phyloP scores from a whole-genome alignment of 257 asterid genomes.

The Knoxia roxburghii region DNA sequence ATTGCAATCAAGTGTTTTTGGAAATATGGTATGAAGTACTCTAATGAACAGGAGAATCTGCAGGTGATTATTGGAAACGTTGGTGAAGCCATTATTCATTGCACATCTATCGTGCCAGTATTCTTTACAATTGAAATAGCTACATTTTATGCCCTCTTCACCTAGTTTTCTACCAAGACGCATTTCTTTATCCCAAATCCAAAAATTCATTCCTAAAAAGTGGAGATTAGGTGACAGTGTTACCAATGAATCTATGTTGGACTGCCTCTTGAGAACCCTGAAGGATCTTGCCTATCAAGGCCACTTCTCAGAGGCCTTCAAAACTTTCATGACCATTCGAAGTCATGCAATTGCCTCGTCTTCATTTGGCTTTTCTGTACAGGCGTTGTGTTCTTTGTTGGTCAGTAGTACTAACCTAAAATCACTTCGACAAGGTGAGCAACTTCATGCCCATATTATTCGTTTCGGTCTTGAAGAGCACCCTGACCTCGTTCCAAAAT shows the following conservation, averaged over 20 bases:
- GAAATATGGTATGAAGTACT: too few species aligned
- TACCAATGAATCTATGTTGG: conserved; percentile 43
- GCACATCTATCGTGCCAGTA: conserved; percentile 17
- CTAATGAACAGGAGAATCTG: too few species aligned
- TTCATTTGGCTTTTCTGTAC: conserved; percentile 37
- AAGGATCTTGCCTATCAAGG: conserved; percentile 56
- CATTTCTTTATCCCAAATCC: conserved; percentile 36
- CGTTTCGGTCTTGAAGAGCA: conserved; percentile 50
- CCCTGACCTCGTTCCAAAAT: conserved; percentile 49
- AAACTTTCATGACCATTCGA: conserved; percentile 43
- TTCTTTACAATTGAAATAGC: conserved; percentile 18
- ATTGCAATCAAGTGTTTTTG: too few species aligned
- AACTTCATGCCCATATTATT: conserved; percentile 62
- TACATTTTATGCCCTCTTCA: conserved; percentile 37
- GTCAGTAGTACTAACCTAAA: conserved; percentile 44
- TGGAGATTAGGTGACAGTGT: conserved; percentile 36
- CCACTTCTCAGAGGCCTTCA: conserved; percentile 52
- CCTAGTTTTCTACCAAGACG: conserved; percentile 32
- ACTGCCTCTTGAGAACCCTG: conserved; percentile 45
- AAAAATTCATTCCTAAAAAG: conserved; percentile 46
- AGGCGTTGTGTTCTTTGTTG: conserved; percentile 57
- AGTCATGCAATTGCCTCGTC: conserved; percentile 31
- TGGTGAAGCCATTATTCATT: conserved; percentile 30
- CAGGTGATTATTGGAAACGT: conserved; percentile 21
- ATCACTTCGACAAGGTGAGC: conserved; percentile 55